Evolutionary conservation across 202 grass and related monocot species (phyloP).

Genomic region (Setaria italica): DNA sequence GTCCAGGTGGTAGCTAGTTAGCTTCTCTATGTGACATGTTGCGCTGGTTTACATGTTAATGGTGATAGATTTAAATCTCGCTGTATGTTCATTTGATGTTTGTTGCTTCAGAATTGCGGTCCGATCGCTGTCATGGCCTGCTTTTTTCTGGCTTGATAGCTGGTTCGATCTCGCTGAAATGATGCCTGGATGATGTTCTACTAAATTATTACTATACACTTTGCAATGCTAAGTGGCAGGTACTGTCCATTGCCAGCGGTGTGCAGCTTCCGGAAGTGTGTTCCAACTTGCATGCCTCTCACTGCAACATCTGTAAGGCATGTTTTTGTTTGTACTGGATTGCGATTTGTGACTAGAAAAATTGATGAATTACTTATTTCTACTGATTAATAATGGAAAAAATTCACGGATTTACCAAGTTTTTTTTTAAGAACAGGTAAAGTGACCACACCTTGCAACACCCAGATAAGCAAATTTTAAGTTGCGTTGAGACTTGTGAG

Average conservation of each 20-base stretch:
- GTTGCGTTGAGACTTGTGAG: no score
- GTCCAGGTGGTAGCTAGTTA: conserved; percentile 17
- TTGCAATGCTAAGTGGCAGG: neutral
- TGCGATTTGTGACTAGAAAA: no score
- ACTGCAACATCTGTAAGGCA: no score
- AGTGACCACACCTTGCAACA: no score
- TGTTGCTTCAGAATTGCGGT: neutral
- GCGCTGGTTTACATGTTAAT: neutral
- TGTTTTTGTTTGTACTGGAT: no score
- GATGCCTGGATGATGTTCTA: neutral
- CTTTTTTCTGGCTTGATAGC: conserved; percentile 26
- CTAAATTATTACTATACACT: neutral
- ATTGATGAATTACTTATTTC: no score
- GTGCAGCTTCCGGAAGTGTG: neutral
- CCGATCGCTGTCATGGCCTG: neutral
- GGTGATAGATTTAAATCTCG: conserved; percentile 27
- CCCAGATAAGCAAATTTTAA: no score
- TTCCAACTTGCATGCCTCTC: neutral
- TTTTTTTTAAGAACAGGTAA: no score
- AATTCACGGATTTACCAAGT: no score
- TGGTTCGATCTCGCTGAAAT: neutral
- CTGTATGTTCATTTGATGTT: neutral
- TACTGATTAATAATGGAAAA: no score
- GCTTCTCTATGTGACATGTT: neutral
- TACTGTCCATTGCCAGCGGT: neutral